Base-by-base conservation (phyloP, 2,329 filamentous ascomycete species). In the Chaetomiaceae sp. region DNA sequence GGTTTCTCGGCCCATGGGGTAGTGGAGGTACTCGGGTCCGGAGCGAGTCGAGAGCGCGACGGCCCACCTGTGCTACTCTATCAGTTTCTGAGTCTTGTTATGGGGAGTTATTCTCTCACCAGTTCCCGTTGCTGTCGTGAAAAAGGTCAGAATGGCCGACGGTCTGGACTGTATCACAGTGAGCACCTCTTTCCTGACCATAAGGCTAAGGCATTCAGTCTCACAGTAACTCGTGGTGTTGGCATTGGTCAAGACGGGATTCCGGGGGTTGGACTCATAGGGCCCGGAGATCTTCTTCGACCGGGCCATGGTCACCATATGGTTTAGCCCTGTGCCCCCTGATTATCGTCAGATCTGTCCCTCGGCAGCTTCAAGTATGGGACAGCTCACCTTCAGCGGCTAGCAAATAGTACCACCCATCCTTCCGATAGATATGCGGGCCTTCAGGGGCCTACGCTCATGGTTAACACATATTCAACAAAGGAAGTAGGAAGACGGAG, bases 141-240 rank as follows among this genome's bases (percentile, higher is more conserved):
- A 83, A 82, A 2, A 83, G 56, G 56, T 83, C 80, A 0, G 77
- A 75, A 49, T 83, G 81, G 0, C 80, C 80, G 0, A 81, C 74
- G 1, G 78, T 78, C 58, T 82, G 79, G 53, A 74, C 68, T 70
- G 34, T 1, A 8, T n/a, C 7, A 20, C 6, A 12, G 52, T 51
- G 14, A 34, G 20, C 9, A 15, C 47, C 22, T 34, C 17, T 12
- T n/a, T 11, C n/a, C 7, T 23, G 5, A 8, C 3, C 11, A 8
- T 1, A n/a, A 19, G 22, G 29, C 15, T 22, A 8, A 19, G n/a
- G n/a, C n/a, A n/a, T n/a, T 12, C 15, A 12, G 19, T 58, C 65
- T 59, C 56, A 68, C 68, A 76, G 48, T 73, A 75, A 19, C 61
- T 67, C 1, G 68, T 70, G 0, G 72, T 75, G 37, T 75, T 74